phyloP scores from a whole-genome alignment of 1,284 basidiomycete genomes.

The Melampsora larici-populina region DNA sequence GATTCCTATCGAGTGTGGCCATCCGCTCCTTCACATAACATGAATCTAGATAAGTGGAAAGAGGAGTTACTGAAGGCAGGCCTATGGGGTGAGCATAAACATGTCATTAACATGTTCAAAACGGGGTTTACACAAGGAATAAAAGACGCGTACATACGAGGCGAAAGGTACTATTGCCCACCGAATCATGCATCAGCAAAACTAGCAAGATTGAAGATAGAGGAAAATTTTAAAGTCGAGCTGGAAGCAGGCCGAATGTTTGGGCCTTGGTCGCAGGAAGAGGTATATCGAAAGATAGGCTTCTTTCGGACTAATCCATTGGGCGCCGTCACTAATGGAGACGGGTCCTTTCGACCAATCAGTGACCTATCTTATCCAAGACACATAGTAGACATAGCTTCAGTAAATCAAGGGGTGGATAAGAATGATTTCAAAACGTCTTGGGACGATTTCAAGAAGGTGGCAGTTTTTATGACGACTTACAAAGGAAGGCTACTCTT shows the following conservation, averaged over 20 bases:
- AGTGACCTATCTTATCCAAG: constrained; percentile 4
- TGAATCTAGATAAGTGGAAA: constrained; percentile 1
- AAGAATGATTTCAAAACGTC: too few species aligned
- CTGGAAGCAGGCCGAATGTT: not conserved
- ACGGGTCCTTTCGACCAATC: constrained; percentile 3
- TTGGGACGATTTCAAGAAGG: constrained; percentile 13
- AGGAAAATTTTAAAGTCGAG: too few species aligned
- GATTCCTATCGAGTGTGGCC: too few species aligned
- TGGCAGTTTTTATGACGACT: not conserved
- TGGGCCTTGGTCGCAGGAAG: not conserved
- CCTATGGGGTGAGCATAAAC: not conserved
- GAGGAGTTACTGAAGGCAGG: not conserved
- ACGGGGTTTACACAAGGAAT: constrained; percentile 12
- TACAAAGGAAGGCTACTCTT: not conserved
- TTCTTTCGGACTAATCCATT: too few species aligned
- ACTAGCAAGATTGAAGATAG: too few species aligned
- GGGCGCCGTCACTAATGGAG: not conserved
- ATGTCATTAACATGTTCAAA: not conserved
- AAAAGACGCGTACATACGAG: not conserved
- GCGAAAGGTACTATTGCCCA: too few species aligned
- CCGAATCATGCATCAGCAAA: too few species aligned
- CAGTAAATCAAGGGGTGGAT: not conserved
- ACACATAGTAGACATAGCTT: not conserved
- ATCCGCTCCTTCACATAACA: not conserved
- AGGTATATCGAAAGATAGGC: not conserved